phyloP scores from a whole-genome alignment of 2,329 filamentous ascomycete species.

The Chaetomium globosum region DNA sequence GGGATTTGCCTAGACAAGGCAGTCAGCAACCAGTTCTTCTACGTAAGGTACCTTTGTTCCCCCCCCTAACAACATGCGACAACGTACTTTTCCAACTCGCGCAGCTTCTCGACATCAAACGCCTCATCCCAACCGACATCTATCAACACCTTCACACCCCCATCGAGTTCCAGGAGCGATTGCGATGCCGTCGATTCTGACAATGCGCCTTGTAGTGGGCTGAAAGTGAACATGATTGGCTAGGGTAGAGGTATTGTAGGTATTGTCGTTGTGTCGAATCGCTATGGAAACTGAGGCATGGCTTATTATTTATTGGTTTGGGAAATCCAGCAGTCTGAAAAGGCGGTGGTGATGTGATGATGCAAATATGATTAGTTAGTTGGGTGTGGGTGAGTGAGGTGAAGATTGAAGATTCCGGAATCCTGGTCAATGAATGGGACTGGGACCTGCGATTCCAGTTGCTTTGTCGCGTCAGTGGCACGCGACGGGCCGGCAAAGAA shows the following conservation, averaged over 20 bases:
- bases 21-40: conserved; percentile 28
- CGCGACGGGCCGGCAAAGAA: conserved; percentile 22
- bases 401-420: background rate
- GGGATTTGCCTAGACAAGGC: conserved; percentile 70
- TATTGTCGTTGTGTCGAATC: conserved; percentile 20
- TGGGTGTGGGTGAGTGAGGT: background rate
- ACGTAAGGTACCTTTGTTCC: background rate
- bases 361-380: background rate
- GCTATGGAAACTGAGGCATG: conserved; percentile 25
- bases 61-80: background rate
- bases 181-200: conserved; percentile 85
- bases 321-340: background rate
- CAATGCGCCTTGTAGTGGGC: conserved; percentile 86
- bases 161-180: conserved; percentile 95
- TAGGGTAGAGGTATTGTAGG: conserved; percentile 35
- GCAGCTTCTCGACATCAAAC: conserved; percentile 80
- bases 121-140: conserved; percentile 95
- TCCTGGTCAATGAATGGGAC: conserved; percentile 2
- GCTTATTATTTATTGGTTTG: conserved; percentile 7
- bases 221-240: conserved; percentile 87
- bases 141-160: conserved; percentile 90
- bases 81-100: conserved; percentile 80
- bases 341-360: background rate
- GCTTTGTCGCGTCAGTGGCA: conserved; percentile 24
- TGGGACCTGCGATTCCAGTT: background rate